Conservation (phyloP, 352 stramenopile species). For the Globisporangium emineosum region DNA sequence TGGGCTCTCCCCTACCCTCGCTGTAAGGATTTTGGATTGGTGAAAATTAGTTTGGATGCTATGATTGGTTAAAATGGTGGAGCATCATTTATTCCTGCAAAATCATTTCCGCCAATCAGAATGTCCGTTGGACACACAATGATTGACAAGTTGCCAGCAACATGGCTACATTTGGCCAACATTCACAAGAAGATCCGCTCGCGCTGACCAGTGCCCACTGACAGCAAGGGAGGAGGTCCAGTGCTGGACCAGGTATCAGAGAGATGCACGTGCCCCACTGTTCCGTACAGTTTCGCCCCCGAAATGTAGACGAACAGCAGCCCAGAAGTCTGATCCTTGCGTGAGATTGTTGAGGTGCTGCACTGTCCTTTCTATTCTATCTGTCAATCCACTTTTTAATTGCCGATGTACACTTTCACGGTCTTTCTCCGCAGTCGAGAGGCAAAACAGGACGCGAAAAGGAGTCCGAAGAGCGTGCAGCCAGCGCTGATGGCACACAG, state of each 20-base stretch:
- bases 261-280: background rate
- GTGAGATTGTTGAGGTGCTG: no score
- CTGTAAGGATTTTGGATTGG: background rate
- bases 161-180: background rate
- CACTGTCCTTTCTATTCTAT: background rate
- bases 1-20: background rate
- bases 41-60: background rate
- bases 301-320: background rate
- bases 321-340: no score
- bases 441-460: conserved; percentile 42
- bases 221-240: background rate
- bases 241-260: background rate
- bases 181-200: background rate
- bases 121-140: background rate
- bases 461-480: conserved; percentile 27
- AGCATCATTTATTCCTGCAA: background rate
- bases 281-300: background rate
- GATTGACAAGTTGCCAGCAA: background rate
- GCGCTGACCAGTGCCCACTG: no score
- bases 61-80: background rate
- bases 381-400: conserved; percentile 1
- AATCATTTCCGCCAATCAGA: no score
- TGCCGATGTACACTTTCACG: conserved; percentile 53
- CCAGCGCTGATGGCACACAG: conserved; percentile 25
- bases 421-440: conserved; percentile 43